Conservation (phyloP, 352 stramenopile species). For the Phytophthora tubulina region DNA sequence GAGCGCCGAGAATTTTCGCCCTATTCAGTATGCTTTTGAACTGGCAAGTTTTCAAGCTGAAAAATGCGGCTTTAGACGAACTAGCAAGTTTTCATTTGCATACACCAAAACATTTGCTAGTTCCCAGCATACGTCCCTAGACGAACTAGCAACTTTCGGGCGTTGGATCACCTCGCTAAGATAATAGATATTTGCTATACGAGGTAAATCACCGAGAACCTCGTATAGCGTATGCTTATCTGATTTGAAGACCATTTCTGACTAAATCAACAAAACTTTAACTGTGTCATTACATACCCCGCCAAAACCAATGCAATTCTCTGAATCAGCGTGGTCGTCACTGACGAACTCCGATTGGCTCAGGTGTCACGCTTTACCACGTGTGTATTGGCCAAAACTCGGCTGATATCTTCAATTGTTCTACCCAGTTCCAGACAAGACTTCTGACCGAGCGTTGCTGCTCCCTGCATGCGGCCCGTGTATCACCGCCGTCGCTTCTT, state of each 20-base stretch:
- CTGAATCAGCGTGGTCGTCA: conserved; percentile 5
- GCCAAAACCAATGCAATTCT: background rate
- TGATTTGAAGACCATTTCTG: too few relatives aligned
- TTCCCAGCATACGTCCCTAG: too few relatives aligned
- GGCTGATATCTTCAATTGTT: conserved; percentile 34
- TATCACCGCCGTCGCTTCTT: conserved; percentile 3
- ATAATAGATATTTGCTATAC: background rate
- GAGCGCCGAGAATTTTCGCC: too few relatives aligned
- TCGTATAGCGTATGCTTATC: too few relatives aligned
- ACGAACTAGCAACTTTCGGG: too few relatives aligned
- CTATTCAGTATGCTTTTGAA: too few relatives aligned
- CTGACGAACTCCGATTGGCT: conserved; percentile 1
- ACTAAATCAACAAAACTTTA: background rate
- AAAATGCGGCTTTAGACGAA: too few relatives aligned
- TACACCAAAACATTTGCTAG: too few relatives aligned
- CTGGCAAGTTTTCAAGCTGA: too few relatives aligned
- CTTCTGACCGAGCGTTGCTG: conserved; percentile 5
- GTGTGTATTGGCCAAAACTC: conserved; percentile 24
- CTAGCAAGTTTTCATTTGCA: too few relatives aligned
- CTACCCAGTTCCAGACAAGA: conserved; percentile 17
- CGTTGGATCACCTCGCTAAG: conserved; percentile 1
- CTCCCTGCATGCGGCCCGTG: conserved; percentile 4
- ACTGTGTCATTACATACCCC: background rate
- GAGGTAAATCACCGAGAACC: background rate
- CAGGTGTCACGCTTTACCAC: background rate